Evolutionary conservation across 495 filamentous ascomycete species (phyloP), one percentile per base, ranked within the genome.

Genomic region (Penicillium bialowiezense): DNA sequence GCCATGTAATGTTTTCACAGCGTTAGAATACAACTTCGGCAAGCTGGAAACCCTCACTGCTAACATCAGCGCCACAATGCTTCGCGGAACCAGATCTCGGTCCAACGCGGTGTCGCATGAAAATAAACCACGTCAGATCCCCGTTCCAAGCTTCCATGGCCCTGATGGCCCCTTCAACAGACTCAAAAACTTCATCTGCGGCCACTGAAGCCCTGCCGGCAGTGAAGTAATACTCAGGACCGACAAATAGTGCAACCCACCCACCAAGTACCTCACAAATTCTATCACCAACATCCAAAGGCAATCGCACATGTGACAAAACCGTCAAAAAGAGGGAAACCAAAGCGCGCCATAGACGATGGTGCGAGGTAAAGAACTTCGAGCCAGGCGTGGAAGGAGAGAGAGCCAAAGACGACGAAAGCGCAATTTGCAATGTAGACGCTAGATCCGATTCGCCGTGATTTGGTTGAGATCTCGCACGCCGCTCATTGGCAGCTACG

Each of bases 61-160:
- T 42, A 35, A 17, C 35, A 40, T 29, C 15, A 20, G n/a, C 6
- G 32, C 28, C 29, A 24, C 18, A 26, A 34, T 7, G 21, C 9
- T 44, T 12, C 9, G 23, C 8, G 14, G 10, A 23, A 15, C 17
- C 26, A 3, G 23, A 8, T 8, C 8, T 26, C 23, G 15, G 14
- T 10, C 13, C 20, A 15, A 48, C 2, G 12, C 32, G 39, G 28
- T 69, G 52, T 24, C 56, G 47, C 42, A 56, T 53, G 31, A 76
- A 74, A 3, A 74, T 48, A 47, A 73, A 71, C 73, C 73, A 76
- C 0, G 73, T 70, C 15, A 76, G 47, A 60, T 76, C 73, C n/a
- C 55, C 44, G 44, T 74, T 76, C 70, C 71, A 74, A 3, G 66
- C 63, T 50, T 70, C 64, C 73, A 76, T 74, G 0, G 71, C 68